A percentile compares a stretch with the other conserved stretches of the same genome.
phyloP scores from a whole-genome alignment of 2,329 filamentous ascomycete genomes.

The Capronia epimyces region DNA sequence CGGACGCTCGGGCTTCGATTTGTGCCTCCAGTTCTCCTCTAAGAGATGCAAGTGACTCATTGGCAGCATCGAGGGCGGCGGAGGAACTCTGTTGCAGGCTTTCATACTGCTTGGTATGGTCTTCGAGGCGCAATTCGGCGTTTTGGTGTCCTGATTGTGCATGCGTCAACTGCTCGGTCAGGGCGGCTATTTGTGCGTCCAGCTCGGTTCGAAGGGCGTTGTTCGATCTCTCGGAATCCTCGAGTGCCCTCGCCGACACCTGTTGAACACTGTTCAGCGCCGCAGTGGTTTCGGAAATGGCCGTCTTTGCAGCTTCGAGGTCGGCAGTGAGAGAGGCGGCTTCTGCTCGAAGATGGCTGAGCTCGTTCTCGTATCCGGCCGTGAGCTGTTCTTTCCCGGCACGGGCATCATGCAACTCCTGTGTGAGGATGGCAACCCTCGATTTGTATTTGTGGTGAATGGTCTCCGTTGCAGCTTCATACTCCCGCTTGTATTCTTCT shows the following conservation, averaged over 20 bases:
- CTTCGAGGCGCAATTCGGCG: conserved; percentile 15
- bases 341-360: conserved; percentile 15
- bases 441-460: conserved; percentile 25
- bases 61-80: conserved; percentile 14
- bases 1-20: conserved; percentile 15
- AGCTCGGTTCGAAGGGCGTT: conserved; percentile 46
- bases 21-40: conserved; percentile 14
- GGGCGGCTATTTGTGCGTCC: conserved; percentile 63
- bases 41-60: conserved; percentile 10
- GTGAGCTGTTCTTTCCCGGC: conserved; percentile 17
- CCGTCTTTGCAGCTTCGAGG: conserved; percentile 22
- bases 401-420: conserved; percentile 20
- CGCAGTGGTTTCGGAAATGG: conserved; percentile 20
- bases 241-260: conserved; percentile 15
- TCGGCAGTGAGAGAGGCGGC: conserved; percentile 13
- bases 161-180: conserved; percentile 63
- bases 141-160: conserved; percentile 54
- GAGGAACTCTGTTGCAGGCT: conserved; percentile 19
- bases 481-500: conserved; percentile 15
- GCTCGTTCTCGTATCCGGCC: conserved; percentile 15
- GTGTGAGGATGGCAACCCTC: conserved; percentile 22
- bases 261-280: conserved; percentile 18
- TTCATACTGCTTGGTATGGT: conserved; percentile 18
- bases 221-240: conserved; percentile 20
- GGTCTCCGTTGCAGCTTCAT: conserved; percentile 14